Evolutionary conservation across 768 basidiomycete genomes (phyloP), one percentile per base, ranked within the genome.

Genomic region (Tephrocybe sp.): DNA sequence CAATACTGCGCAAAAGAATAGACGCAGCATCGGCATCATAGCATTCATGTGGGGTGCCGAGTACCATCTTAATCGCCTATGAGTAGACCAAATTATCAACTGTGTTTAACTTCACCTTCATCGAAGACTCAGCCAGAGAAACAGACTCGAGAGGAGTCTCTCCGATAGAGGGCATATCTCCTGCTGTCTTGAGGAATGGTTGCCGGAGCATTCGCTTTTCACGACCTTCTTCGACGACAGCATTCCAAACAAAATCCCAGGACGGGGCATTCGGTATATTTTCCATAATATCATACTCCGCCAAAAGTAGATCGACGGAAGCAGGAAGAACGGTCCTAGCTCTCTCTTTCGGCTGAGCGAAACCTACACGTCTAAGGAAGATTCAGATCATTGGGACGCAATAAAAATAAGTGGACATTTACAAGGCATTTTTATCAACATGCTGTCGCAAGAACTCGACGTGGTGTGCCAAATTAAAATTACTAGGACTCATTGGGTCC

Each of bases 401-500:
- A 30, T 50, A 11, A 25, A 45, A 17, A 23, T 32, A 38, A 26
- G 8, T 49, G 41, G n/a, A 7, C 30, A 79, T 92, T 69, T 61
- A 95, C 94, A 97, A 59, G 1, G 86, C 83, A 64, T 84, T 86
- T 69, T 97, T 97, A 64, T 95, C 90, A 25, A 97, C 74, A 59
- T 91, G 80, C 9, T 76, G 76, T 36, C 95, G 80, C 46, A 98
- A 73, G 61, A 93, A 93, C 56, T 85, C 80, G 25, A 97, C 64
- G 60, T 95, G 93, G n/a, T 77, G 76, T 24, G 84, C 71, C n/a
- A 97, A 68, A 63, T 92, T 81, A 61, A 97, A 96, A 40, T 91
- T 80, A 5, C 78, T 79, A 17, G 83, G 70, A 65, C 85, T 88
- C 33, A 71, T 62, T 3, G 80, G 83, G 58, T 92, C 76, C 4